Conservation (phyloP, 345 rosid species). For the Brassica incana region DNA sequence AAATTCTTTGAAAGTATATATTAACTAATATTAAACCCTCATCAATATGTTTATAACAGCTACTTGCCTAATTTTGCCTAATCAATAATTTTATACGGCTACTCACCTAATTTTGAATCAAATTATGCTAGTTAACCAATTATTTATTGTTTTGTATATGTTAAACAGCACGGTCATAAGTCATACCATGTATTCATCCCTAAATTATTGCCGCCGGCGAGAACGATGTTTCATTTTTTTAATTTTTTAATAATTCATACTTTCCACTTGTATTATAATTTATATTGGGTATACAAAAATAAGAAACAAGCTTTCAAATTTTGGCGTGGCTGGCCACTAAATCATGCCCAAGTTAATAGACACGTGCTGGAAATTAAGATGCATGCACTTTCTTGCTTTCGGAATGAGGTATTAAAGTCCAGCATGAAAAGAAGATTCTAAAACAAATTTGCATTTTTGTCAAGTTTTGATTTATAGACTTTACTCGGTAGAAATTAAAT, state of each 20-base stretch:
- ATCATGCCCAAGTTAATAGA: conserved; percentile 26
- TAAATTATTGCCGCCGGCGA: conserved; percentile 3
- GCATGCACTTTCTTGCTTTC: conserved; percentile 41
- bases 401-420: neutral
- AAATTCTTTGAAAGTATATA: neutral
- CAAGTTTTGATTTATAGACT: neutral
- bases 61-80: neutral
- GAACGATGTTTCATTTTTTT: neutral
- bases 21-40: neutral
- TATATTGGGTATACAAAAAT: neutral
- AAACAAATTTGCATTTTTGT: neutral
- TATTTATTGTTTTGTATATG: neutral
- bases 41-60: neutral
- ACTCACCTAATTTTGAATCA: neutral
- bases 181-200: neutral
- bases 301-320: conserved; percentile 27
- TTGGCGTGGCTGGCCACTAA: conserved; percentile 37
- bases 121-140: neutral
- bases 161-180: neutral
- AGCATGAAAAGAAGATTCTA: too few species aligned
- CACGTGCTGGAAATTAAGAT: conserved; percentile 39
- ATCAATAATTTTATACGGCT: neutral
- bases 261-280: conserved; percentile 8
- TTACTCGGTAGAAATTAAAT: neutral
- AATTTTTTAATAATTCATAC: neutral